Percentiles rank a stretch among this genome's conserved stretches.
Evolutionary conservation across 2,329 filamentous ascomycete species (phyloP).

Genomic region (Plectosphaerella plurivora): DNA sequence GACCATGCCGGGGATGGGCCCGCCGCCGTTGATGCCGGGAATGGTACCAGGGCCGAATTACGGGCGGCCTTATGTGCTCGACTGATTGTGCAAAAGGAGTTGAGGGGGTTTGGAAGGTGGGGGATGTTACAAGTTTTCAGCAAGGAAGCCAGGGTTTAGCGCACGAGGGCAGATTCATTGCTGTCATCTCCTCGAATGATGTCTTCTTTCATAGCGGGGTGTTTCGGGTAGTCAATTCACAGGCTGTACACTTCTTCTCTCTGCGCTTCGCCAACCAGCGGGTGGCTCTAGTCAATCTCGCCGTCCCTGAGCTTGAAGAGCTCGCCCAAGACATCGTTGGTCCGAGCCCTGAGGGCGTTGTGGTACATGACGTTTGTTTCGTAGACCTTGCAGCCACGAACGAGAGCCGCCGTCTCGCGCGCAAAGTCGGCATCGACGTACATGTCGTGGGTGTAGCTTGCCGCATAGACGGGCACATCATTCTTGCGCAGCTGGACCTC

Average conservation of each 20-base stretch:
- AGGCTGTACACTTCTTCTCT: too few relatives aligned
- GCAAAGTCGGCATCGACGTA: constrained; percentile 80
- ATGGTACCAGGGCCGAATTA: background rate
- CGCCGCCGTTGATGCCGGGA: background rate
- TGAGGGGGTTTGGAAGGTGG: background rate
- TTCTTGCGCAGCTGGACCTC: constrained; percentile 68
- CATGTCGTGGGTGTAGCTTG: constrained; percentile 83
- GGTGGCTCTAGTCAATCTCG: constrained; percentile 42
- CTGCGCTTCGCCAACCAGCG: background rate
- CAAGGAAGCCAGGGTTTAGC: background rate
- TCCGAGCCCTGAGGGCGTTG: constrained; percentile 68
- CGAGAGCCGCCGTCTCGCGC: constrained; percentile 66
- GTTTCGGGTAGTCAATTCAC: too few relatives aligned
- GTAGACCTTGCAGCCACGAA: constrained; percentile 74
- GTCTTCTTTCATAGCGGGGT: too few relatives aligned
- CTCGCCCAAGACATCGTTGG: constrained; percentile 71
- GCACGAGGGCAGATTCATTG: too few relatives aligned
- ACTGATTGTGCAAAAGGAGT: background rate
- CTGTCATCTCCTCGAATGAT: too few relatives aligned
- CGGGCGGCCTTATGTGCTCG: background rate
- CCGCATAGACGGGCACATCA: constrained; percentile 80
- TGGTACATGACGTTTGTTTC: constrained; percentile 88
- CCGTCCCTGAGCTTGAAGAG: constrained; percentile 75
- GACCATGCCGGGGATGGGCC: background rate
- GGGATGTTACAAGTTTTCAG: background rate